Evolutionary conservation across 306 rosid species (phyloP).

Genomic region (Prunus campanulata): DNA sequence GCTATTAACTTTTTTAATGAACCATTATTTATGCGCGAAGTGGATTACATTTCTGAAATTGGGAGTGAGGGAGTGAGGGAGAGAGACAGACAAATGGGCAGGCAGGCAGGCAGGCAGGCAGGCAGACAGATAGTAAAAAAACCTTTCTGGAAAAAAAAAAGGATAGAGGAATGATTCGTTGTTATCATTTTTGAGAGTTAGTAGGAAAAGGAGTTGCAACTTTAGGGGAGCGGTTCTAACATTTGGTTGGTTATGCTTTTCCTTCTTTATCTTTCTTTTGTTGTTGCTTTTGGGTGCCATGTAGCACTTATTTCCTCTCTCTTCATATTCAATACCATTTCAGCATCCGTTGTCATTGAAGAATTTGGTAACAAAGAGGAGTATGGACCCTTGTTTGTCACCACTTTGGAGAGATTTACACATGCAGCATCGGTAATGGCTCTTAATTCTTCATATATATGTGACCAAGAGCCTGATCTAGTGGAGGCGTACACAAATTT

Average conservation of each 20-base stretch:
- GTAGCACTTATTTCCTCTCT: conserved; percentile 8
- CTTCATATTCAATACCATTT: conserved; percentile 24
- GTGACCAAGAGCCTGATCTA: conserved; percentile 98
- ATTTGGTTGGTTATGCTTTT: neutral
- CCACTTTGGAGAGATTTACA: conserved; percentile 85
- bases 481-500: conserved; percentile 95
- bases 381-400: conserved; percentile 75
- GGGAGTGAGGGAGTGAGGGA: neutral
- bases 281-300: neutral
- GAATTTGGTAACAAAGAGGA: conserved; percentile 87
- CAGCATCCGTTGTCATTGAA: conserved; percentile 92
- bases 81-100: neutral
- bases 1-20: neutral
- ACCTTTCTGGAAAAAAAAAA: neutral
- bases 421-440: conserved; percentile 82
- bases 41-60: neutral
- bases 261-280: neutral
- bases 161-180: neutral
- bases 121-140: neutral
- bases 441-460: conserved; percentile 86
- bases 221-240: neutral
- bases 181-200: neutral
- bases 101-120: no score
- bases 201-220: neutral
- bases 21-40: neutral